phyloP scores from a whole-genome alignment of 2,329 filamentous ascomycete genomes.

The Penicillium occitanis region DNA sequence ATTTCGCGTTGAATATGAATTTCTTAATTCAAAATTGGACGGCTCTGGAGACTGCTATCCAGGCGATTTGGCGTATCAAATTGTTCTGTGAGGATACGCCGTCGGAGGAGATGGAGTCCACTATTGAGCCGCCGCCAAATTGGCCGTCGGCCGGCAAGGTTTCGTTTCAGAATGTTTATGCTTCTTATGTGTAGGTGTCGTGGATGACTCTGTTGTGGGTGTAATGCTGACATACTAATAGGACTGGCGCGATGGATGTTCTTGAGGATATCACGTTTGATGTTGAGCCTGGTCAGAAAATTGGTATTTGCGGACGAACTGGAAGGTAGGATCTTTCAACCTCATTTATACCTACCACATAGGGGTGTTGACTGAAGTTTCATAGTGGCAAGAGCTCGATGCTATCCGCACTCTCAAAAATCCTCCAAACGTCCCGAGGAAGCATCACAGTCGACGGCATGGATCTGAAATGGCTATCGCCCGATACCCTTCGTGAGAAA shows the following conservation, averaged over 20 bases:
- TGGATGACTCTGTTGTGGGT: not conserved
- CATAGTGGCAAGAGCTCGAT: constrained; percentile 45
- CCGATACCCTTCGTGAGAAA: constrained; percentile 39
- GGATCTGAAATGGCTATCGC: constrained; percentile 40
- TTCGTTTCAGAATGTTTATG: constrained; percentile 5
- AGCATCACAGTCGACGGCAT: constrained; percentile 45
- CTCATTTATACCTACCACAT: not conserved
- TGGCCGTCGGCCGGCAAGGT: not conserved
- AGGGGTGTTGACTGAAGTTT: not conserved
- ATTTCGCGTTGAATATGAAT: constrained; percentile 50
- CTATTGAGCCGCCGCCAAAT: not conserved
- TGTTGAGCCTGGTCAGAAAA: constrained; percentile 43
- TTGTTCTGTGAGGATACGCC: constrained; percentile 49
- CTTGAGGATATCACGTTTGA: constrained; percentile 49
- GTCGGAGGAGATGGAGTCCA: constrained; percentile 40
- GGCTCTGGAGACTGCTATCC: constrained; percentile 57
- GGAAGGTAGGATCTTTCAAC: not conserved
- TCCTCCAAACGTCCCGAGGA: constrained; percentile 43
- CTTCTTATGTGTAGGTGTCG: constrained; percentile 4
- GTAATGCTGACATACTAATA: not conserved
- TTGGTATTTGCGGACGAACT: constrained; percentile 41
- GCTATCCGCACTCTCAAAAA: constrained; percentile 42
- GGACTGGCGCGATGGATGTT: constrained; percentile 31
- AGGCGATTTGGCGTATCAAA: constrained; percentile 56
- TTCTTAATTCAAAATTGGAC: constrained; percentile 57